Conservation (phyloP, 345 rosid species). For the Clarkia xantiana region DNA sequence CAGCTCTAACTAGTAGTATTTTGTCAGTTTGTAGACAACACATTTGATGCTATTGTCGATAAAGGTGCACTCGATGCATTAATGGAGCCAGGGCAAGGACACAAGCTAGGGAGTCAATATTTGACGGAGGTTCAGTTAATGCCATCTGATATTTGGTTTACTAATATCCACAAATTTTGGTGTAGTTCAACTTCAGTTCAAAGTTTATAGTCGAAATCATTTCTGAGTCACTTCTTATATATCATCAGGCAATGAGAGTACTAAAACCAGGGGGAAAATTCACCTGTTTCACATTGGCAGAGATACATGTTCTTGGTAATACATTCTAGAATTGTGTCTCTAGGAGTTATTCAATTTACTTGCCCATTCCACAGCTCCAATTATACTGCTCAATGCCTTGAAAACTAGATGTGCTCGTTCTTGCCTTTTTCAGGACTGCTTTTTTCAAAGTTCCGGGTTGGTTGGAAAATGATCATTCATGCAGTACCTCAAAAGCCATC, state of each 20-base stretch:
- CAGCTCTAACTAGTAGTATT: neutral
- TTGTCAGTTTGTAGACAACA: constrained; percentile 40
- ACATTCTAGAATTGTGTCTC: neutral
- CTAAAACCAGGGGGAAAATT: constrained; percentile 62
- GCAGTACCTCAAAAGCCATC: constrained; percentile 39
- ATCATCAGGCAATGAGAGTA: constrained; percentile 61
- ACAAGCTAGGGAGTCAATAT: constrained; percentile 57
- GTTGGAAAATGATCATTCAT: constrained; percentile 63
- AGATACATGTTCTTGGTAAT: constrained; percentile 85
- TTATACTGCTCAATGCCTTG: no score
- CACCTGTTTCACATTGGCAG: constrained; percentile 73
- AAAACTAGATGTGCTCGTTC: neutral
- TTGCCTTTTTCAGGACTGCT: constrained; percentile 47
- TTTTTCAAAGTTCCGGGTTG: constrained; percentile 69
- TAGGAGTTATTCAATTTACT: neutral
- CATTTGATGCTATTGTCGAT: constrained; percentile 61
- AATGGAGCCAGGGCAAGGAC: constrained; percentile 84
- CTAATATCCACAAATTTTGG: neutral
- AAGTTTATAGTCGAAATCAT: no score
- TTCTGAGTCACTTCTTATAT: neutral
- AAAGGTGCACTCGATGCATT: constrained; percentile 98
- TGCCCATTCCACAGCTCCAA: neutral
- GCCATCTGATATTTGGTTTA: constrained; percentile 4
- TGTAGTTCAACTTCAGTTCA: neutral
- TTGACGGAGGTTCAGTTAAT: constrained; percentile 49